Conservation (phyloP, 2,329 filamentous ascomycete genomes). For the Penicillium griseofulvum region DNA sequence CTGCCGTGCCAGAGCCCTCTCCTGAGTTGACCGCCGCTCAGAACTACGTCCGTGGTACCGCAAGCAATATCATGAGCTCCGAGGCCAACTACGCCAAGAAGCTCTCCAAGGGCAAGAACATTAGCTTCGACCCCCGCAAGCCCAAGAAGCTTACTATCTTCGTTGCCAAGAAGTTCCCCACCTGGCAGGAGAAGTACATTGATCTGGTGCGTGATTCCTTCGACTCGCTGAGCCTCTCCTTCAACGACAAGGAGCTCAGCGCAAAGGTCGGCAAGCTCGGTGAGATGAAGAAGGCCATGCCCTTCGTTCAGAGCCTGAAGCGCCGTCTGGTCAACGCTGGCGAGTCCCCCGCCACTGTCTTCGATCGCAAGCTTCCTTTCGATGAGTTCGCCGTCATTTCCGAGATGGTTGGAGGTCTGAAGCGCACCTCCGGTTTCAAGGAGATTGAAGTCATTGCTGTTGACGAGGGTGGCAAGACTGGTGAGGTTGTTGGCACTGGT, state of each 20-base stretch:
- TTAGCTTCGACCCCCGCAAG: conserved; percentile 82
- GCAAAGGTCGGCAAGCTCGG: conserved; percentile 76
- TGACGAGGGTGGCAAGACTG: conserved; percentile 55
- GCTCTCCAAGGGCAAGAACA: conserved; percentile 87
- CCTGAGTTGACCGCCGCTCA: conserved; percentile 71
- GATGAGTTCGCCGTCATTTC: conserved; percentile 73
- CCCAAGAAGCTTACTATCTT: conserved; percentile 89
- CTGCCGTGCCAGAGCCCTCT: conserved; percentile 64
- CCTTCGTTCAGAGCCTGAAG: conserved; percentile 87
- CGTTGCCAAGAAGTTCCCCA: conserved; percentile 74
- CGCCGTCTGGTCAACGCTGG: conserved; percentile 68
- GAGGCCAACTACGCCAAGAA: conserved; percentile 76
- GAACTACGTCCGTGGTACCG: conserved; percentile 73
- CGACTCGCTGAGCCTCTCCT: conserved; percentile 57
- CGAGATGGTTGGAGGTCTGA: conserved; percentile 76
- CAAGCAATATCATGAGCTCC: conserved; percentile 78
- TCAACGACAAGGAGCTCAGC: conserved; percentile 79
- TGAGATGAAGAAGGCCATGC: conserved; percentile 93
- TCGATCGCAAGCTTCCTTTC: conserved; percentile 82
- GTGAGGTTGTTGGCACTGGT: conserved; percentile 45
- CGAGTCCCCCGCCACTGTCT: conserved; percentile 64
- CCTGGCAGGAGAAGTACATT: conserved; percentile 90
- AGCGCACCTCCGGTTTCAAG: conserved; percentile 69
- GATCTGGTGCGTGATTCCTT: conserved; percentile 72
- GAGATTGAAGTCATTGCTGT: conserved; percentile 71